Evolutionary conservation across 179 eudicot species (phyloP), one percentile per base, ranked within the genome.

Genomic region (Patellifolia procumbens): DNA sequence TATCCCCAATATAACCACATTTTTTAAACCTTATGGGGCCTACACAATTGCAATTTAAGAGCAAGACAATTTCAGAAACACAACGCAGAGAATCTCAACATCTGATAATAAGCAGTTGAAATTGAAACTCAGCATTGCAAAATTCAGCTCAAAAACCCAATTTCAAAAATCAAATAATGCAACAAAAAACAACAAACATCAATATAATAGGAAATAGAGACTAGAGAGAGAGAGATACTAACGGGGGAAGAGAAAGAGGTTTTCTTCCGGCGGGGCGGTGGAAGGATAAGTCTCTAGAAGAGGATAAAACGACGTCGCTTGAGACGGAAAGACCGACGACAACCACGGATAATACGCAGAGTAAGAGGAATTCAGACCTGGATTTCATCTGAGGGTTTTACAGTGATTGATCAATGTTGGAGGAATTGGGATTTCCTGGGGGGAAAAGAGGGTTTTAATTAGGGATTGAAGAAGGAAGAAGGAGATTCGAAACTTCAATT

Each of bases 231-330:
- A 61, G 28, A 34, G 75, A 62, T 7, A 79, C 82, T 61, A 22
- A 83, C 83, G 81, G 74, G 1, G 80, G 64, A 20, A 73, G 17
- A 39, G 80, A 80, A 45, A 83, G 75, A 24, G 75, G 79, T 9
- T 80, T 68, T 62, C 81, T 63, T 19, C 74, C 70, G 8, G 76
- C 53, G 1, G 86, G 80, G 28, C 73, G 78, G 22, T 45, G 66
- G 15, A 71, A 34, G 3, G 73, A 19, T 5, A 76, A 49, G 19
- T 77, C 78, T 67, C 81, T 28, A 32, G n/a, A 66, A 49, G 74
- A 72, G 37, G 68, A 46, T 24, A 64, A 80, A 79, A 81, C 78
- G 73, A 34, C 74, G 48, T 70, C 74, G 35, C 17, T 31, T 12
- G 80, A 78, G 24, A 46, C 39, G 34, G 77, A 62, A 26, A 78